Percentiles rank a stretch among this genome's conserved stretches.
Conservation (phyloP, 2,329 filamentous ascomycete genomes). For the Hypoxylon sp. region DNA sequence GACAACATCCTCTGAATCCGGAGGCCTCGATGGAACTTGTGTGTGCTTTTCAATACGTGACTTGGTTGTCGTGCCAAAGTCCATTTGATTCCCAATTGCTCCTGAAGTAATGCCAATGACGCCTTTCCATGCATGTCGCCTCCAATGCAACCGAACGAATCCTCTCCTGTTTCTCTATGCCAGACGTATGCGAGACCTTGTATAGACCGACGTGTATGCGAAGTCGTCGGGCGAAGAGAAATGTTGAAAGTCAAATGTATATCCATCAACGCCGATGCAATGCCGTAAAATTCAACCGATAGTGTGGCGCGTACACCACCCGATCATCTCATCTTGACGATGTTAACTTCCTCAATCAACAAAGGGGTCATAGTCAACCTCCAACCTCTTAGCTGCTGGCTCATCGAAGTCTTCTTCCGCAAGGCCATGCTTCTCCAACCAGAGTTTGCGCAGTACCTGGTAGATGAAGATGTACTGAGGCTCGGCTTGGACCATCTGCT, state of each 20-base stretch:
- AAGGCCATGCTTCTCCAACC: conserved; percentile 74
- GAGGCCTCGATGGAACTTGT: conserved; percentile 1
- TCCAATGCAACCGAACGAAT: conserved; percentile 35
- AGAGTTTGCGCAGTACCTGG: conserved; percentile 82
- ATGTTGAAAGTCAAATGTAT: conserved; percentile 7
- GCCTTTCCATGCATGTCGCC: conserved; percentile 33
- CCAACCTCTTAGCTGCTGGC: conserved; percentile 68
- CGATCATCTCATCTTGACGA: conserved; percentile 27
- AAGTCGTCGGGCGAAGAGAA: conserved; percentile 9
- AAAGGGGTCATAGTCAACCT: conserved; percentile 64
- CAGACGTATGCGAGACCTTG: conserved; percentile 17
- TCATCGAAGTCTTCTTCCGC: conserved; percentile 55
- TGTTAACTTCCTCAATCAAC: conserved; percentile 49
- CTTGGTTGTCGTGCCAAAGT: conserved; percentile 5
- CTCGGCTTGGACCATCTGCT: conserved; percentile 95
- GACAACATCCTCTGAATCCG: conserved; percentile 24
- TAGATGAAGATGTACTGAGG: conserved; percentile 91
- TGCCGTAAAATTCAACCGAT: conserved; percentile 18
- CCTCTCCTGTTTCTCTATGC: conserved; percentile 30
- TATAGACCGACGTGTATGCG: conserved; percentile 1
- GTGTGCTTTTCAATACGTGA: conserved; percentile 9
- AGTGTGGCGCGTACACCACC: conserved; percentile 4
- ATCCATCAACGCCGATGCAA: conserved; percentile 30
- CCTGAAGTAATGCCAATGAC: conserved; percentile 19
- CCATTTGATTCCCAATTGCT: conserved; percentile 9